These are phyloP conservation scores for Leccinum angustisporum DNA, from an alignment of 1,284 basidiomycete genomes.

Conservation along the genomic window DNA sequence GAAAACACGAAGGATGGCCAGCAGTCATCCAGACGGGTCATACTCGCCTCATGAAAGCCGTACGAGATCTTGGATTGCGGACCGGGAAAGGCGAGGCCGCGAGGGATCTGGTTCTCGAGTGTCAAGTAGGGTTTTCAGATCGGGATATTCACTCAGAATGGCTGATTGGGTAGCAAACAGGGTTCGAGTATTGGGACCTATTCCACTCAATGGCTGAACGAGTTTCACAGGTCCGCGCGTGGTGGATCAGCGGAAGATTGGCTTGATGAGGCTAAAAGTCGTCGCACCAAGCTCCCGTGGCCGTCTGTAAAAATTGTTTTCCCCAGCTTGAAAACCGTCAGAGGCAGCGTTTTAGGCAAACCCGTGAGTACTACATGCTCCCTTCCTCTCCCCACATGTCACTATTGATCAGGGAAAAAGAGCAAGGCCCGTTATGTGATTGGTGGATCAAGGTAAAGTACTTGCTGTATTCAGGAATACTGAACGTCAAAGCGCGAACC, in stretches of 20 bases:
- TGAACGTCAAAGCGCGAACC: neutral
- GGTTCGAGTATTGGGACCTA: constrained; percentile 76
- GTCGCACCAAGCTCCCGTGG: constrained; percentile 56
- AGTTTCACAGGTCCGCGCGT: constrained; percentile 68
- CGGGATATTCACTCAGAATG: neutral
- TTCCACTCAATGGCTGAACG: constrained; percentile 77
- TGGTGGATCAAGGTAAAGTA: too few species aligned
- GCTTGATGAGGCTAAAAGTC: constrained; percentile 57
- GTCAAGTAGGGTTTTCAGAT: constrained; percentile 49
- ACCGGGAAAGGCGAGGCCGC: constrained; percentile 46
- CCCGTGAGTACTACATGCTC: constrained; percentile 36
- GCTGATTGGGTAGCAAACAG: constrained; percentile 37
- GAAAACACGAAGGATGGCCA: constrained; percentile 75
- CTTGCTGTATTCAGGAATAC: neutral
- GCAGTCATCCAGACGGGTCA: constrained; percentile 60
- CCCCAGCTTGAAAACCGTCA: constrained; percentile 63
- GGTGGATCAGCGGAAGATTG: constrained; percentile 68
- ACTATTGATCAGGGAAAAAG: constrained; percentile 43
- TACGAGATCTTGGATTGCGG: constrained; percentile 59
- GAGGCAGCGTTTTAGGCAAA: constrained; percentile 57
- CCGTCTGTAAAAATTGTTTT: constrained; percentile 68
- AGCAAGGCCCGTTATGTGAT: too few species aligned
- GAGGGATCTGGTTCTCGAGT: constrained; percentile 59
- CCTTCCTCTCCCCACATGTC: neutral
- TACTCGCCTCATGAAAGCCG: constrained; percentile 64